phyloP scores from a whole-genome alignment of 1,139 yeast genomes.

The Barnettozyma hawaiiensis region DNA sequence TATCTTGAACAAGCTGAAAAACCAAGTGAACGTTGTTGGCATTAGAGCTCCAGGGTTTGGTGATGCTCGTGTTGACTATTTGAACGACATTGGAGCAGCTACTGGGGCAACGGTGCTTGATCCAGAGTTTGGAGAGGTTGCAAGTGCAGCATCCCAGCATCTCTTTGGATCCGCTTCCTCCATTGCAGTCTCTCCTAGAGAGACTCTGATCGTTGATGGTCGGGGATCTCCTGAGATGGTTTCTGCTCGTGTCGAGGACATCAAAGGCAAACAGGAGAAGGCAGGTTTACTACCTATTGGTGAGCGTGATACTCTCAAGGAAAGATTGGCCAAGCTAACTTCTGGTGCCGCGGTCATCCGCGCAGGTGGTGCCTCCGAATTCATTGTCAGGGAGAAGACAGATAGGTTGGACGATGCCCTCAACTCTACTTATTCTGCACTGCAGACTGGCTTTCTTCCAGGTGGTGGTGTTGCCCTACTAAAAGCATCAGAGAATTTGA shows the following conservation, averaged over 20 bases:
- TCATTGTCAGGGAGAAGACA: conserved; percentile 26
- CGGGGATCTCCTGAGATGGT: conserved; percentile 12
- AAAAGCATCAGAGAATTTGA: conserved; percentile 18
- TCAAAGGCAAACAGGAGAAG: conserved; percentile 16
- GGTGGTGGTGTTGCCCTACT: conserved; percentile 27
- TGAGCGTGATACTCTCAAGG: conserved; percentile 21
- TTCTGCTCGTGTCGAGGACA: conserved; percentile 16
- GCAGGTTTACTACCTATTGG: conserved; percentile 17
- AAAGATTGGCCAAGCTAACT: conserved; percentile 22
- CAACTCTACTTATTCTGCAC: conserved; percentile 24
- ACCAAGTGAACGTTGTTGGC: conserved; percentile 23
- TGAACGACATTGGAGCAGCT: conserved; percentile 21
- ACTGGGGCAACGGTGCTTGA: conserved; percentile 23
- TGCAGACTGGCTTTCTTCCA: conserved; percentile 24
- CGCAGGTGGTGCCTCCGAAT: conserved; percentile 24
- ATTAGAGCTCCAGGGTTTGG: conserved; percentile 26
- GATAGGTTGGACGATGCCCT: conserved; percentile 26
- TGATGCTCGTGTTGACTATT: conserved; percentile 22
- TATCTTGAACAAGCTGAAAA: conserved; percentile 22
- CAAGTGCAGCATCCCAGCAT: conserved; percentile 23
- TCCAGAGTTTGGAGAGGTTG: conserved; percentile 19
- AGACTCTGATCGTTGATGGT: conserved; percentile 22
- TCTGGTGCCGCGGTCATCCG: conserved; percentile 26
- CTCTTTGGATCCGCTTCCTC: conserved; percentile 23
- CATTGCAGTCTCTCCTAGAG: conserved; percentile 18